A percentile compares a stretch with the other conserved stretches of the same genome.
phyloP scores from a whole-genome alignment of 2,329 filamentous ascomycete species.

The Aspergillus chevalieri region DNA sequence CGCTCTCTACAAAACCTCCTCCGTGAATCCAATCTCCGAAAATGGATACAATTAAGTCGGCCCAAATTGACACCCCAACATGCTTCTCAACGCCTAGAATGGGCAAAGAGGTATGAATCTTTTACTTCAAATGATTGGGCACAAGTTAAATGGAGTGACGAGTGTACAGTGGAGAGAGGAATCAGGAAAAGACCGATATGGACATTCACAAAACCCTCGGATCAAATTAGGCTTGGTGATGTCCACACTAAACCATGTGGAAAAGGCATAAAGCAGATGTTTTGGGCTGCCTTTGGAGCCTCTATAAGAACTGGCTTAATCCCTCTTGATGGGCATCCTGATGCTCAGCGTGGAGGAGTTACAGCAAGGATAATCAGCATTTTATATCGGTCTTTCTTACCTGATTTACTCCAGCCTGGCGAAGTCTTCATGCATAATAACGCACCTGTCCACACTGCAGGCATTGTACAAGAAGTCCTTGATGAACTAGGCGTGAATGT shows the following conservation, averaged over 20 bases:
- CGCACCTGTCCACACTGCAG: slow-evolving; percentile 4
- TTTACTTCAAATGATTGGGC: slow-evolving; percentile 6
- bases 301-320: background rate
- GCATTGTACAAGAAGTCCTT: slow-evolving; percentile 6
- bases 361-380: background rate
- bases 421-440: slow-evolving; percentile 13
- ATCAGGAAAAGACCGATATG: slow-evolving; percentile 1
- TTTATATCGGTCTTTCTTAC: slow-evolving; percentile 10
- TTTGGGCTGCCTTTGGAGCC: slow-evolving; percentile 11
- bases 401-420: slow-evolving; percentile 3
- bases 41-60: too few relatives aligned
- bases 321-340: too few relatives aligned
- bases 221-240: slow-evolving; percentile 4
- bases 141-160: slow-evolving; percentile 6
- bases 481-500: slow-evolving; percentile 5
- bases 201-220: slow-evolving; percentile 4
- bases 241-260: slow-evolving; percentile 1
- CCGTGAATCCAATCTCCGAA: too few relatives aligned
- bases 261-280: slow-evolving; percentile 12
- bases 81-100: slow-evolving; percentile 6
- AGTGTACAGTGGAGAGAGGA: slow-evolving; percentile 7
- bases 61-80: background rate
- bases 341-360: too few relatives aligned
- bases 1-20: too few relatives aligned
- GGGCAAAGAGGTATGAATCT: slow-evolving; percentile 1